These are phyloP conservation scores for Exobasidium rhododendri DNA, from an alignment of 1,284 basidiomycete species.

Conservation along the genomic window DNA sequence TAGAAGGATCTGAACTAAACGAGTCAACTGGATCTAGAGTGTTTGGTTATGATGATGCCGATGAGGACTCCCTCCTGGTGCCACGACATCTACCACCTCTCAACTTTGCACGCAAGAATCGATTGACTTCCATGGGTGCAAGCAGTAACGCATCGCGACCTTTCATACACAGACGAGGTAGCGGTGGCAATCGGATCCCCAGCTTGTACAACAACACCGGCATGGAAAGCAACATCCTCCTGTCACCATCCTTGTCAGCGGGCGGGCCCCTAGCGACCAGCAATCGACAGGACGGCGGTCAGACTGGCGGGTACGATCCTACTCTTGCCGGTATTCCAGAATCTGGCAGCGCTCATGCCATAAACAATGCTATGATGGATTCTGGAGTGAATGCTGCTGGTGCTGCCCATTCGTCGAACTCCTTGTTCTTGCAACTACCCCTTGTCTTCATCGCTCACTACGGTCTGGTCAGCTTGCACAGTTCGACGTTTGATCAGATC, in stretches of 20 bases:
- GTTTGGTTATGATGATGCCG: slow-evolving; percentile 8
- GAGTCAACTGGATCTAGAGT: slow-evolving; percentile 1
- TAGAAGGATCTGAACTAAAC: slow-evolving; percentile 8
- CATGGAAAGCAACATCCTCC: slow-evolving; percentile 27
- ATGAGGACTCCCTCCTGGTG: slow-evolving; percentile 28
- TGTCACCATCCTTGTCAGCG: not conserved
- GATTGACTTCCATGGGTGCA: slow-evolving; percentile 1
- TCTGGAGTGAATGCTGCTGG: slow-evolving; percentile 1
- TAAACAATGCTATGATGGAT: not conserved
- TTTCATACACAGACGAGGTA: slow-evolving; percentile 26
- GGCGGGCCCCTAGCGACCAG: not conserved
- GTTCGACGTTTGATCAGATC: slow-evolving; percentile 50
- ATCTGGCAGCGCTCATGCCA: not conserved
- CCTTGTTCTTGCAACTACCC: slow-evolving; percentile 42
- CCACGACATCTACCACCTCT: slow-evolving; percentile 41
- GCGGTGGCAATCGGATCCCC: slow-evolving; percentile 27
- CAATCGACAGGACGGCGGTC: not conserved
- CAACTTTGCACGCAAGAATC: slow-evolving; percentile 42
- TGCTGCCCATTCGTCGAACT: not conserved
- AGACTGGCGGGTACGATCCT: slow-evolving; percentile 27
- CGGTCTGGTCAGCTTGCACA: slow-evolving; percentile 49
- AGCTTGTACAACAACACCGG: slow-evolving; percentile 45
- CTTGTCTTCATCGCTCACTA: slow-evolving; percentile 52
- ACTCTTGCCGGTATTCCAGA: slow-evolving; percentile 46
- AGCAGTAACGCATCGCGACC: slow-evolving; percentile 16